phyloP scores from a whole-genome alignment of 1,139 yeast genomes.

The Pneumocystis murina region DNA sequence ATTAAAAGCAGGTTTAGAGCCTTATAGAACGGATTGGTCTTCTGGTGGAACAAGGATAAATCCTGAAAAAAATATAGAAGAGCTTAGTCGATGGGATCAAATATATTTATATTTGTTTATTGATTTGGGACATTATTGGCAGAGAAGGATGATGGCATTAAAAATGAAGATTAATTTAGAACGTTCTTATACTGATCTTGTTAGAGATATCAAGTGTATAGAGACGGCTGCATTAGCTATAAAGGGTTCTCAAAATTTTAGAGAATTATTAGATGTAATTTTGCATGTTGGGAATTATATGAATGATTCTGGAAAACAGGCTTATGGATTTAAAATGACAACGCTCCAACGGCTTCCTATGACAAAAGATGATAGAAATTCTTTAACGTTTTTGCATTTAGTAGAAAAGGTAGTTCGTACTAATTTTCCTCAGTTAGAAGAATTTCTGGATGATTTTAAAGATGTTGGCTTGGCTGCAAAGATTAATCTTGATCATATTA shows the following conservation, averaged over 20 bases:
- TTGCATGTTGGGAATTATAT: conserved; percentile 81
- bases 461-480: conserved; percentile 51
- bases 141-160: conserved; percentile 65
- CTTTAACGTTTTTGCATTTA: conserved; percentile 71
- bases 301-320: conserved; percentile 73
- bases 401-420: conserved; percentile 66
- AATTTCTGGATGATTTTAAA: conserved; percentile 60
- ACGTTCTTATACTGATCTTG: conserved; percentile 57
- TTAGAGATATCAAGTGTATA: conserved; percentile 44
- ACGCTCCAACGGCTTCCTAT: conserved; percentile 71
- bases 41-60: conserved; percentile 22
- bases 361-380: conserved; percentile 68
- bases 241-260: conserved; percentile 48
- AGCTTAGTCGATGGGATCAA: conserved; percentile 67
- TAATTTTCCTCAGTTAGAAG: conserved; percentile 62
- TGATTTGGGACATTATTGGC: conserved; percentile 74
- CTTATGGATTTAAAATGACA: conserved; percentile 68
- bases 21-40: conserved; percentile 47
- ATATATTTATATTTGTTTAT: conserved; percentile 63
- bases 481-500: conserved; percentile 8
- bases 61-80: conserved; percentile 46
- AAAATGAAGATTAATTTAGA: conserved; percentile 52
- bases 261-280: conserved; percentile 56
- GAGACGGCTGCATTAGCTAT: conserved; percentile 55
- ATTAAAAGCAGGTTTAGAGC: conserved; percentile 34